These are phyloP conservation scores for Trapa bicornis DNA, from an alignment of 345 rosid species.

Conservation along the genomic window DNA sequence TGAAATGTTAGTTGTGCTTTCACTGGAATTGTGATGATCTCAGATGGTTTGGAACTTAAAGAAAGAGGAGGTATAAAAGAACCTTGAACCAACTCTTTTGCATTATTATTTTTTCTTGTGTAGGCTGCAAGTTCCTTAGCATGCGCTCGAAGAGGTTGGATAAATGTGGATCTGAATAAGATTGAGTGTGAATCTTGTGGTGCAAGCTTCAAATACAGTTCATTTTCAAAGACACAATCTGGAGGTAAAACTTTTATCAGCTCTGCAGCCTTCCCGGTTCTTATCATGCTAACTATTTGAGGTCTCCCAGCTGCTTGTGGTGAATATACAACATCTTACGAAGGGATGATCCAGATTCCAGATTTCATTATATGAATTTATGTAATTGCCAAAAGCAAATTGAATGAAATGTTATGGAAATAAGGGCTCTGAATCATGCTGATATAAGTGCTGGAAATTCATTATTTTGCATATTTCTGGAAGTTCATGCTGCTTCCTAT, in stretches of 20 bases:
- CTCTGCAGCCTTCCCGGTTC: not conserved
- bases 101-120: conserved; percentile 9
- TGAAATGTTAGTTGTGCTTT: not conserved
- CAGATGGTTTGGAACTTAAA: not conserved
- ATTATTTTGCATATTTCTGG: not conserved
- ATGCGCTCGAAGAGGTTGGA: conserved; percentile 82
- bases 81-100: not conserved
- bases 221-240: conserved; percentile 21
- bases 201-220: conserved; percentile 34
- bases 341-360: not conserved
- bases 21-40: not conserved
- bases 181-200: conserved; percentile 60
- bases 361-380: not conserved
- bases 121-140: conserved; percentile 50
- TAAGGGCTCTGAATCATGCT: not conserved
- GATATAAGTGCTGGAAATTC: not conserved
- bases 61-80: not conserved
- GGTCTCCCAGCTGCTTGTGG: not conserved
- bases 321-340: not conserved
- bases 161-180: conserved; percentile 38
- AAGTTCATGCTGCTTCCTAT: not conserved
- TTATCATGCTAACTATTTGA: not conserved
- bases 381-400: not conserved
- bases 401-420: not conserved
- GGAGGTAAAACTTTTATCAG: conserved; percentile 27